phyloP scores from a whole-genome alignment of 2,329 filamentous ascomycete species.

The Rhynchosporium graminicola region DNA sequence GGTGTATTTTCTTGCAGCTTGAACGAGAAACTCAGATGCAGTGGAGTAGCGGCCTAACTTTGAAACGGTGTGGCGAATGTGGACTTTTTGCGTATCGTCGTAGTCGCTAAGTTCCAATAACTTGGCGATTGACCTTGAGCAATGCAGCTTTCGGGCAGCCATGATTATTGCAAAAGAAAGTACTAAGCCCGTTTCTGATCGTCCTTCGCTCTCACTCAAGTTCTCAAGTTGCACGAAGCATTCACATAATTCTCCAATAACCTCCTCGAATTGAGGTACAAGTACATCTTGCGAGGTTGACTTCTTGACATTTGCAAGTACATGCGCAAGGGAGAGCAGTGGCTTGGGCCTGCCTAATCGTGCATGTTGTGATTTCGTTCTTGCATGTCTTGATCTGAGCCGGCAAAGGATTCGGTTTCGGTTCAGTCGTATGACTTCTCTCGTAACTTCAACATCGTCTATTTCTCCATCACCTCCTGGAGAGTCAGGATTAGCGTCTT shows the following conservation, averaged over 20 bases:
- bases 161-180: not conserved
- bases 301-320: constrained; percentile 2
- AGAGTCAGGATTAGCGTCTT: constrained; percentile 5
- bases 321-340: constrained; percentile 12
- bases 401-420: constrained; percentile 22
- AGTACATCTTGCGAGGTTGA: no score
- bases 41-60: not conserved
- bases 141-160: not conserved
- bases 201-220: not conserved
- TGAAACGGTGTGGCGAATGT: not conserved
- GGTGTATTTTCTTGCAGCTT: not conserved
- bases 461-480: not conserved
- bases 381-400: constrained; percentile 12
- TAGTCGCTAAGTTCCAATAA: not conserved
- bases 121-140: not conserved
- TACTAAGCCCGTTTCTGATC: not conserved
- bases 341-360: constrained; percentile 14
- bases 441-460: constrained; percentile 12
- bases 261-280: not conserved
- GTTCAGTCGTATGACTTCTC: constrained; percentile 19
- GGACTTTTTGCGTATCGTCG: not conserved
- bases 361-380: not conserved
- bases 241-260: not conserved
- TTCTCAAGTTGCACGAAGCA: not conserved
- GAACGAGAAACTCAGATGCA: not conserved